Percentiles rank a stretch among this genome's conserved stretches.
Conservation (phyloP, 768 basidiomycete species). For the Mycena alexandri region DNA sequence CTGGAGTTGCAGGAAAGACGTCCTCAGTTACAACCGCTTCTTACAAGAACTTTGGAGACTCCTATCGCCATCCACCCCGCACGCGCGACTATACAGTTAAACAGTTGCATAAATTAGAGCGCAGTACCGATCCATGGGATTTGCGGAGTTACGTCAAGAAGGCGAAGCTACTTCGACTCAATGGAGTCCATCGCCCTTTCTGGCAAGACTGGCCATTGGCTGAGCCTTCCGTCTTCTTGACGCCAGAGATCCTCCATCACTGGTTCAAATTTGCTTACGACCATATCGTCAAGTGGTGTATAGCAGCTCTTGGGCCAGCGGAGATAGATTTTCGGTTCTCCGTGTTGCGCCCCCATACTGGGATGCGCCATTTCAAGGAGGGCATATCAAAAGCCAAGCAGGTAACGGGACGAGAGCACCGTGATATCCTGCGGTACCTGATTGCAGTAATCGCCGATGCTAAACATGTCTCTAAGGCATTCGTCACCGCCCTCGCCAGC, state of each 20-base stretch:
- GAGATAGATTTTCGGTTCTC: conserved; percentile 46
- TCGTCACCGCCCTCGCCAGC: no score
- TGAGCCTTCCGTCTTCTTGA: conserved; percentile 40
- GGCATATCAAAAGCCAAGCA: conserved; percentile 46
- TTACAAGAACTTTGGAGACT: no score
- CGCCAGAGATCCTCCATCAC: conserved; percentile 44
- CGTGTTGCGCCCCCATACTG: conserved; percentile 40
- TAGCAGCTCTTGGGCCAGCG: conserved; percentile 32
- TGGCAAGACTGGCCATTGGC: conserved; percentile 43
- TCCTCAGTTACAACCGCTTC: no score
- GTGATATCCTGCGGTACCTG: conserved; percentile 41
- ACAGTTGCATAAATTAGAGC: no score
- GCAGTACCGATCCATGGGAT: no score
- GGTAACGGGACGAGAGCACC: conserved; percentile 43
- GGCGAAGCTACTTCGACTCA: no score
- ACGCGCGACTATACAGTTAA: no score
- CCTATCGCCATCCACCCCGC: no score
- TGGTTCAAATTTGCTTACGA: conserved; percentile 45
- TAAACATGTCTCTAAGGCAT: no score
- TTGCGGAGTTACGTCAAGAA: no score
- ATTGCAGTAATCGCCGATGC: not conserved
- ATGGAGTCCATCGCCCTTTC: conserved; percentile 37
- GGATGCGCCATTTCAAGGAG: conserved; percentile 43
- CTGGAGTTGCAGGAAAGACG: no score
- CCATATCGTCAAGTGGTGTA: conserved; percentile 43